phyloP scores from a whole-genome alignment of 177 flowering plant genomes.

The Vitis hybrid region DNA sequence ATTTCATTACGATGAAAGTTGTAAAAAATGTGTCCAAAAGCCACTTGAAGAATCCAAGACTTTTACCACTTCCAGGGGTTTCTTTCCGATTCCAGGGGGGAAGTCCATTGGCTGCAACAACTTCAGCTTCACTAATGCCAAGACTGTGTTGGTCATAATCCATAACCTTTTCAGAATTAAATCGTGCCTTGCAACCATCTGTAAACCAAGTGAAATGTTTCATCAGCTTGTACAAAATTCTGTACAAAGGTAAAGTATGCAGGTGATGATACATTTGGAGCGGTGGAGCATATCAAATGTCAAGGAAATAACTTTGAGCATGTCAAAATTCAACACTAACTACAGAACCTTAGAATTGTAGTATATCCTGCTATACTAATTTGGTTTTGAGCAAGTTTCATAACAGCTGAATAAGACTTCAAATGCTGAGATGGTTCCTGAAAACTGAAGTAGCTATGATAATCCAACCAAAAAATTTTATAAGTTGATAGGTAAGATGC shows the following conservation, averaged over 20 bases:
- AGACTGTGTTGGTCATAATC: conserved; percentile 94
- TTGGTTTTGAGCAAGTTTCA: not conserved
- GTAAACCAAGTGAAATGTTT: conserved; percentile 16
- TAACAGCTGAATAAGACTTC: not conserved
- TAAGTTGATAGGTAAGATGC: not conserved
- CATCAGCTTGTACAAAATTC: no score
- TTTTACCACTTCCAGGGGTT: conserved; percentile 72
- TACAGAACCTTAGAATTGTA: no score
- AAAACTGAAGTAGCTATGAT: not conserved
- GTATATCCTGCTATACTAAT: no score
- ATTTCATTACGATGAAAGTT: no score
- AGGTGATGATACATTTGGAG: no score
- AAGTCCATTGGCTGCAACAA: conserved; percentile 75
- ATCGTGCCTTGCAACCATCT: conserved; percentile 65
- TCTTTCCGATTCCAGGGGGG: conserved; percentile 97
- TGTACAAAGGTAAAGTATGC: no score
- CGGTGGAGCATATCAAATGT: no score
- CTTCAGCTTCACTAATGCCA: conserved; percentile 82
- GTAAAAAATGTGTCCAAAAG: no score
- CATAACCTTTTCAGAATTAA: conserved; percentile 75
- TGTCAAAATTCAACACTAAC: no score
- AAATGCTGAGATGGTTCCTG: not conserved
- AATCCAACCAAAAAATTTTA: not conserved
- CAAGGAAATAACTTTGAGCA: no score
- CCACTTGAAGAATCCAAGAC: no score